Base-by-base conservation (phyloP, 2,329 filamentous ascomycete genomes). In the Diaporthe citrichinensis region DNA sequence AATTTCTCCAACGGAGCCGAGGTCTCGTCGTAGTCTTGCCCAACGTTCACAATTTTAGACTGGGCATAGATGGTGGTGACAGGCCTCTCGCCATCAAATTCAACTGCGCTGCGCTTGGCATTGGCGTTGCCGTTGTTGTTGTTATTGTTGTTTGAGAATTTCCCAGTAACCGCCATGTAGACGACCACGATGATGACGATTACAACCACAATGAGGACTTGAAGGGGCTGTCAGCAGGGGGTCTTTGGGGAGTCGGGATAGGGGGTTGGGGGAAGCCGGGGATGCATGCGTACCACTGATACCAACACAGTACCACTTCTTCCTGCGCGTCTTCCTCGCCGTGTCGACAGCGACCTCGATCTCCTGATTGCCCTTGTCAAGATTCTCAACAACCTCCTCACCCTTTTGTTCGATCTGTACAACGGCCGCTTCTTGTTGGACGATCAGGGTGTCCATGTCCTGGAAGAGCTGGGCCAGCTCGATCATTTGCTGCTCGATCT, bases 241-340 rank as follows among this genome's bases (percentile, higher is more conserved):
- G 51, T n/a, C 51, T 39, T 4, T 23, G 31, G 15, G 41, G 8
- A 25, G 20, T n/a, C 14, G 53, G 7, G 20, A 34, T 31, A 17
- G 8, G 31, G 44, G 25, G 20, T 25, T 6, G 1, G 15, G 44
- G 12, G 5, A 12, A 23, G 41, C 55, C 25, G 62, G 41, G 36
- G 12, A 25, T 7, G 9, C 44, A 68, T 53, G 85, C 90, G 79
- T 87, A 91, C 90, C 86, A 80, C 89, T 86, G 81, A 98, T 95
- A 81, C 93, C 92, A 79, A 98, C 86, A 88, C 95, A 98, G 83
- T 94, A 96, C 96, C 95, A 98, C 94, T 98, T 98, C 95, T 97
- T 98, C 87, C 92, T 94, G 79, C 94, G 90, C 69, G 94, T 94
- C 80, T 92, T 91, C 83, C 93, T 90, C 12, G 96, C 96, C 79